Evolutionary conservation across 129 eudicot species (phyloP), one percentile per base, ranked within the genome.

Genomic region (Solidago caesia): DNA sequence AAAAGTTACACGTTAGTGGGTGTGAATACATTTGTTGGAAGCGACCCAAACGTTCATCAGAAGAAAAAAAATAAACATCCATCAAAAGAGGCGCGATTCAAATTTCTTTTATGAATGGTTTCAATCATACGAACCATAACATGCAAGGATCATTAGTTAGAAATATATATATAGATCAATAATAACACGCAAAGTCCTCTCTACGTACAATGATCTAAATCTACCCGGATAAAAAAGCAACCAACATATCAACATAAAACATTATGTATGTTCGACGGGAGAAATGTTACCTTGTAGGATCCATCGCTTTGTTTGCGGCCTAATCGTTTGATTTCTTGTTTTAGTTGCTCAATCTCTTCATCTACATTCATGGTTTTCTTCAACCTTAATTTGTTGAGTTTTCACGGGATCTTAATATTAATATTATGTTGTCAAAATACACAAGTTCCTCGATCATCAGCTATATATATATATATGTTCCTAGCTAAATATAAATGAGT

Each of bases 291-390:
- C 98, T 86, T 85, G 84, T 86, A 90, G 77, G 97, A 90, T 68
- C 98, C 98, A 86, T 93, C 97, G 27, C 60, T 71, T 84, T 93
- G 97, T 73, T 79, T 74, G 72, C 44, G 73, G 70, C 98, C 98
- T 12, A 93, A 96, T 74, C 98, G 90, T 77, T 83, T 82, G 87
- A 93, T 93, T 87, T 93, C 98, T 84, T 86, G 83, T 80, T 72
- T 83, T 70, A 93, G 91, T 42, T 84, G 90, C 51, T 78, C 92
- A 26, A 93, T 92, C 72, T 93, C 98, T 80, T 93, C 96, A 12
- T 88, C 97, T 3, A 93, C 98, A 77, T 93, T 88, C 98, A 93
- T 93, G 75, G 71, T 76, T 77, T 75, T 75, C 9, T 67, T 72
- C 45, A 33, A 64, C 42, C 21, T 21, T 21, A 21, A 64, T 77